Percentiles rank a stretch among this genome's conserved stretches.
These are phyloP conservation scores for Lactarius evosmus DNA, from an alignment of 768 basidiomycete species.

Conservation along the genomic window DNA sequence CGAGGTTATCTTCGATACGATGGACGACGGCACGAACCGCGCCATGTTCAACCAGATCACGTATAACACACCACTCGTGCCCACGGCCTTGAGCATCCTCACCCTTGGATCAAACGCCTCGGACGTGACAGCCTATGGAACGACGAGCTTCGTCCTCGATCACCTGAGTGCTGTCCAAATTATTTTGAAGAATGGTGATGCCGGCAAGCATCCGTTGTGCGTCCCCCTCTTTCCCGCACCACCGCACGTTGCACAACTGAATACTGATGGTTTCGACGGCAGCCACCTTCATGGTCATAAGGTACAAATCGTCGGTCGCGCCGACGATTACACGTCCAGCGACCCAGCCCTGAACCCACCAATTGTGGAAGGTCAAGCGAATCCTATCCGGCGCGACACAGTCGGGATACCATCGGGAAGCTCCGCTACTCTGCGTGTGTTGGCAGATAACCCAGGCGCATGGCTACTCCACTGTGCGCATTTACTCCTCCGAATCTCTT, in stretches of 20 bases:
- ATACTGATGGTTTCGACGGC: conserved; percentile 3
- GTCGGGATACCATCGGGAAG: conserved; percentile 66
- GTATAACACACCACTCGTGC: conserved; percentile 67
- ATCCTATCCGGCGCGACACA: conserved; percentile 93
- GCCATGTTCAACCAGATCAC: conserved; percentile 73
- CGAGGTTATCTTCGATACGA: conserved; percentile 76
- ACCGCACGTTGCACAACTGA: background rate
- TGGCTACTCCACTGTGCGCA: conserved; percentile 81
- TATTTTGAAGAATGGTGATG: conserved; percentile 67
- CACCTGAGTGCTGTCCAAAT: conserved; percentile 76
- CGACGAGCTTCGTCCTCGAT: conserved; percentile 69
- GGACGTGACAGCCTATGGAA: conserved; percentile 70
- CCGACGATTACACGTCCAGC: conserved; percentile 63
- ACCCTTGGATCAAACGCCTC: conserved; percentile 75
- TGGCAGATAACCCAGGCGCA: conserved; percentile 90
- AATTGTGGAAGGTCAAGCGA: conserved; percentile 68
- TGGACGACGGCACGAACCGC: conserved; percentile 80
- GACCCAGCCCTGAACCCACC: conserved; percentile 81
- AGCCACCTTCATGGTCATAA: conserved; percentile 93
- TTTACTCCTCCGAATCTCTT: background rate
- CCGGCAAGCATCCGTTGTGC: conserved; percentile 82
- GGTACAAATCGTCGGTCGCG: conserved; percentile 74
- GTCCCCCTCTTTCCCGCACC: conserved; percentile 33
- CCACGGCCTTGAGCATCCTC: conserved; percentile 70
- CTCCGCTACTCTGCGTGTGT: conserved; percentile 70